Percentiles rank a stretch among this genome's conserved stretches.
Conservation (phyloP, 2,329 filamentous ascomycete species). For the Penicillium sp. region DNA sequence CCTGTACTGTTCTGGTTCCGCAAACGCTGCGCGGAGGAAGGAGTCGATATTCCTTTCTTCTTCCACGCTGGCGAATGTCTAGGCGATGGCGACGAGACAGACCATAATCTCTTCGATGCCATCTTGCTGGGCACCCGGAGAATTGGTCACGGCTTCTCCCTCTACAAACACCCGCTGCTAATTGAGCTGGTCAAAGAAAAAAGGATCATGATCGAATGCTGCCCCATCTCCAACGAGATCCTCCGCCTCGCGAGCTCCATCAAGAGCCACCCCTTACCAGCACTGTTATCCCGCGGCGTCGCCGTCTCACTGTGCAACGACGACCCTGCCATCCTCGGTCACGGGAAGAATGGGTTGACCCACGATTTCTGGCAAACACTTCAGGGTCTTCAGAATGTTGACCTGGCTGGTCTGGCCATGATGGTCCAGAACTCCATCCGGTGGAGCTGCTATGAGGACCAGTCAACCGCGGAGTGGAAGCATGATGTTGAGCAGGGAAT, state of each 20-base stretch:
- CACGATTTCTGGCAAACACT: constrained; percentile 95
- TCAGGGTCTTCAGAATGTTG: constrained; percentile 89
- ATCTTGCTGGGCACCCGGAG: constrained; percentile 82
- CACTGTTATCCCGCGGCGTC: constrained; percentile 81
- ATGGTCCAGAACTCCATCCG: constrained; percentile 90
- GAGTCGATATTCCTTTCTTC: constrained; percentile 86
- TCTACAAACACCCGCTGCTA: constrained; percentile 89
- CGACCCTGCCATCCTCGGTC: constrained; percentile 84
- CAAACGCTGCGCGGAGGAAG: constrained; percentile 75
- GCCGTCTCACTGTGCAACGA: constrained; percentile 85
- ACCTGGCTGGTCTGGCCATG: constrained; percentile 79
- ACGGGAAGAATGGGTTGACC: constrained; percentile 77
- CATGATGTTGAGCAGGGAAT: constrained; percentile 73
- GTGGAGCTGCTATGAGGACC: constrained; percentile 87
- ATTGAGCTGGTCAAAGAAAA: constrained; percentile 87
- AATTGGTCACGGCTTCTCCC: constrained; percentile 84
- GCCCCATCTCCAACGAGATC: constrained; percentile 88
- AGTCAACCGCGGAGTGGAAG: constrained; percentile 68
- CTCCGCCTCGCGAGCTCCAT: constrained; percentile 76
- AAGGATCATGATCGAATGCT: constrained; percentile 84
- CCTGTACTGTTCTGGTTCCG: constrained; percentile 93
- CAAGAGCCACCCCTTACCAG: constrained; percentile 77
- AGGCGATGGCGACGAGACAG: constrained; percentile 73
- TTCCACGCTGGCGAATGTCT: constrained; percentile 92
- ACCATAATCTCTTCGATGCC: constrained; percentile 87